phyloP scores from a whole-genome alignment of 345 rosid genomes.

The Gossypium sturtianum region DNA sequence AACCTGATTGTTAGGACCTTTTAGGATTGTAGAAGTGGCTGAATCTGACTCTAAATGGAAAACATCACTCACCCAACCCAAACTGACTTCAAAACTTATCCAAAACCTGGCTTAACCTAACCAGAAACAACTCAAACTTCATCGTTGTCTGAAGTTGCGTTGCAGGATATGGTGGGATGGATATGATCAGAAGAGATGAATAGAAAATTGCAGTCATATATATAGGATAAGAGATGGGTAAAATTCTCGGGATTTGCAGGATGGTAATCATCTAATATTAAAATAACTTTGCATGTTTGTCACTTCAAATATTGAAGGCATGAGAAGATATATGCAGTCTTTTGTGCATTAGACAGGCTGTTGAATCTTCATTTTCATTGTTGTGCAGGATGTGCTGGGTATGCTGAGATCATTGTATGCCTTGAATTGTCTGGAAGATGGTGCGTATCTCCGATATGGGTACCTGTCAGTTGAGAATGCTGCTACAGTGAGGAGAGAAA shows the following conservation, averaged over 20 bases:
- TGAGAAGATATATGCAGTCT: too few species aligned
- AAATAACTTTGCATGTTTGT: background rate
- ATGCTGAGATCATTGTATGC: conserved; percentile 69
- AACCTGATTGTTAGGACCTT: background rate
- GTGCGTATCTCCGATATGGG: conserved; percentile 62
- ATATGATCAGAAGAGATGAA: background rate
- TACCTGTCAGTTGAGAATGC: conserved; percentile 56
- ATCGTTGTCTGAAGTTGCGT: background rate
- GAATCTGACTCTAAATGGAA: background rate
- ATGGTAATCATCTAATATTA: background rate
- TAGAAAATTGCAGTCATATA: background rate
- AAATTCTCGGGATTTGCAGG: background rate
- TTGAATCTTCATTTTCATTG: conserved; percentile 1
- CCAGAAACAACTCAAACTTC: background rate
- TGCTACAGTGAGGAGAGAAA: conserved; percentile 62
- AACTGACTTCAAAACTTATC: background rate
- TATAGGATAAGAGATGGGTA: background rate
- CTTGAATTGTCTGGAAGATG: conserved; percentile 61
- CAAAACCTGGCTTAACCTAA: background rate
- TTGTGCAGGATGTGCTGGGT: conserved; percentile 48
- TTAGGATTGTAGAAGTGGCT: background rate
- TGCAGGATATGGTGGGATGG: background rate
- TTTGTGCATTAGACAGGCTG: background rate
- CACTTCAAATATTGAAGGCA: background rate
- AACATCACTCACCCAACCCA: background rate